phyloP scores from a whole-genome alignment of 306 rosid genomes.

The Cercis canadensis region DNA sequence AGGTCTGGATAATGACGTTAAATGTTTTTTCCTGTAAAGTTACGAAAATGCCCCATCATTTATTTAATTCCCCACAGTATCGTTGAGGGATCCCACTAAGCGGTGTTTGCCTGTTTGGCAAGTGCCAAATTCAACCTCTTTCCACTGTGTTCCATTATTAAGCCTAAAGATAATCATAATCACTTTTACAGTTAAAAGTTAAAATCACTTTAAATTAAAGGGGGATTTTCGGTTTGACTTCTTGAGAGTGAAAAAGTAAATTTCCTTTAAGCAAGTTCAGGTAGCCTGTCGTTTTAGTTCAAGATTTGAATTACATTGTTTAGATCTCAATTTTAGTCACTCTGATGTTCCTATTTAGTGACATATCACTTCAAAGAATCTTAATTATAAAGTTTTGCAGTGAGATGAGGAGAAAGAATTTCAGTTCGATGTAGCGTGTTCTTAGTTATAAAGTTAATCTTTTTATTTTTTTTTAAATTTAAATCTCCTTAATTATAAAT shows the following conservation, averaged over 20 bases:
- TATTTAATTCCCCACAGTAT: neutral
- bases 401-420: too few species aligned
- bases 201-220: too few species aligned
- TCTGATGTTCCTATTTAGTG: too few species aligned
- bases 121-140: neutral
- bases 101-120: slow-evolving; percentile 29
- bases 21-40: neutral
- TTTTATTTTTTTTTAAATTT: too few species aligned
- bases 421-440: too few species aligned
- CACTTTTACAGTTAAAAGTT: too few species aligned
- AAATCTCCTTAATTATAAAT: too few species aligned
- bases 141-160: slow-evolving; percentile 17
- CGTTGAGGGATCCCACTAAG: slow-evolving; percentile 13
- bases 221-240: slow-evolving; percentile 13
- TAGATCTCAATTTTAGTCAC: too few species aligned
- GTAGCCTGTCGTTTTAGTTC: slow-evolving; percentile 6
- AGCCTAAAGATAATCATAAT: neutral
- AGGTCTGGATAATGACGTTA: neutral
- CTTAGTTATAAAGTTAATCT: too few species aligned
- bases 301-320: too few species aligned
- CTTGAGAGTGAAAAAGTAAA: neutral
- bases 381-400: too few species aligned
- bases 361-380: too few species aligned
- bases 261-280: neutral
- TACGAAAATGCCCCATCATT: slow-evolving; percentile 10